phyloP scores from a whole-genome alignment of 306 rosid species.

The Lotus japonicus region DNA sequence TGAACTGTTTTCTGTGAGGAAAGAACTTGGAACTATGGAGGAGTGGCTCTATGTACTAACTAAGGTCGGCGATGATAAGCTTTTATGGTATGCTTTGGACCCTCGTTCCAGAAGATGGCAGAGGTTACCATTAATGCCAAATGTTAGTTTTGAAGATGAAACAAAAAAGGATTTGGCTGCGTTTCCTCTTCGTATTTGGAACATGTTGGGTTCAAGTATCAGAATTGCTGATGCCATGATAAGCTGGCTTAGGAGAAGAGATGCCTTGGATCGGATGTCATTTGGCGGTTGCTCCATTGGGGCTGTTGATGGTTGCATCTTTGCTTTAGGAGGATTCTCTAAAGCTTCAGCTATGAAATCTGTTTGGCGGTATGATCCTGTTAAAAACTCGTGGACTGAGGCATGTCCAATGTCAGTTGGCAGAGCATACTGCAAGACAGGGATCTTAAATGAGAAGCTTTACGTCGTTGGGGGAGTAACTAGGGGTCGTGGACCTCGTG shows the following conservation, averaged over 20 bases:
- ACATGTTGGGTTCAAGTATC: constrained; percentile 27
- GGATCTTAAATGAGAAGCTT: constrained; percentile 36
- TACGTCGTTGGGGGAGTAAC: constrained; percentile 43
- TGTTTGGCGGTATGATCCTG: constrained; percentile 43
- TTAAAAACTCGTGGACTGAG: constrained; percentile 33
- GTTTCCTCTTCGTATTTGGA: constrained; percentile 23
- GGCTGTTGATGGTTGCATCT: constrained; percentile 38
- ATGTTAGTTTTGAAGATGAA: constrained; percentile 20
- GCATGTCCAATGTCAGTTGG: constrained; percentile 37
- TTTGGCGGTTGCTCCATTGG: constrained; percentile 40
- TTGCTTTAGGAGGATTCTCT: constrained; percentile 44
- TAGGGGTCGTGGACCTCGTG: constrained; percentile 31
- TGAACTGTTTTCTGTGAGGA: constrained; percentile 30
- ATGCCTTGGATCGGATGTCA: constrained; percentile 31
- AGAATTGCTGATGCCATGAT: constrained; percentile 22
- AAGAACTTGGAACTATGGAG: constrained; percentile 33
- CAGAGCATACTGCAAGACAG: constrained; percentile 41
- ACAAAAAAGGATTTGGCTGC: constrained; percentile 14
- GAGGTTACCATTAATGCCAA: constrained; percentile 37
- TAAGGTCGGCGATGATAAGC: constrained; percentile 27
- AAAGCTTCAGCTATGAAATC: constrained; percentile 37
- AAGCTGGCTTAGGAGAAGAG: constrained; percentile 30
- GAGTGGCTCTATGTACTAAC: constrained; percentile 43
- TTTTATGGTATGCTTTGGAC: constrained; percentile 38
- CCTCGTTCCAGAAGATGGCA: constrained; percentile 37